Evolutionary conservation across 2,329 filamentous ascomycete species (phyloP).

Genomic region (Colletotrichum coccodes): DNA sequence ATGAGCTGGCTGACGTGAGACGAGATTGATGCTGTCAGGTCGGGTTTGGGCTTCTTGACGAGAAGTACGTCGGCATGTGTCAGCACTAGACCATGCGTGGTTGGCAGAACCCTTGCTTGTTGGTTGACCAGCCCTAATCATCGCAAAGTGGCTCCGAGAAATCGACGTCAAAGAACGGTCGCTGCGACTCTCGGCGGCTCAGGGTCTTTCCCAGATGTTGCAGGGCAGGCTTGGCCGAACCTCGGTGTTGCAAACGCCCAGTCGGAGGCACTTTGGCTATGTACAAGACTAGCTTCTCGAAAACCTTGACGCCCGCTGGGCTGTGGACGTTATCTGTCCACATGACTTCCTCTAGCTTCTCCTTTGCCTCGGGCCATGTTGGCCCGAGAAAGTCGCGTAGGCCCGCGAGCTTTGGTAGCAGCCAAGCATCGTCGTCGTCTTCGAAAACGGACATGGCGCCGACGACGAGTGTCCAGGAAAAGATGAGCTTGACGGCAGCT

Average conservation of each 20-base stretch:
- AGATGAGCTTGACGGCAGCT: constrained; percentile 35
- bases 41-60: background rate
- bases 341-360: constrained; percentile 35
- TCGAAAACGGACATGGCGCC: constrained; percentile 38
- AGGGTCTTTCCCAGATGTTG: too few species aligned
- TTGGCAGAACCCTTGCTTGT: too few species aligned
- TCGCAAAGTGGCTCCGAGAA: background rate
- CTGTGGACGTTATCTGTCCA: constrained; percentile 41
- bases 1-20: background rate
- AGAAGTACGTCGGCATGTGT: background rate
- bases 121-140: background rate
- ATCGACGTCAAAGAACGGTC: too few species aligned
- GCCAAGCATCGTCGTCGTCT: constrained; percentile 35
- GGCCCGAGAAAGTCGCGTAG: constrained; percentile 18
- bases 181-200: background rate
- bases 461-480: constrained; percentile 38
- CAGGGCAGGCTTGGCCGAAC: too few species aligned
- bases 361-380: constrained; percentile 38
- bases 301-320: constrained; percentile 28
- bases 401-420: constrained; percentile 33
- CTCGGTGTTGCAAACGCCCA: too few species aligned
- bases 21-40: background rate
- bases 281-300: constrained; percentile 18
- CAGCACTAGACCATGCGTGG: background rate
- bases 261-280: background rate